phyloP scores from a whole-genome alignment of 2,329 filamentous ascomycete species.

The Diaporthe destruens region DNA sequence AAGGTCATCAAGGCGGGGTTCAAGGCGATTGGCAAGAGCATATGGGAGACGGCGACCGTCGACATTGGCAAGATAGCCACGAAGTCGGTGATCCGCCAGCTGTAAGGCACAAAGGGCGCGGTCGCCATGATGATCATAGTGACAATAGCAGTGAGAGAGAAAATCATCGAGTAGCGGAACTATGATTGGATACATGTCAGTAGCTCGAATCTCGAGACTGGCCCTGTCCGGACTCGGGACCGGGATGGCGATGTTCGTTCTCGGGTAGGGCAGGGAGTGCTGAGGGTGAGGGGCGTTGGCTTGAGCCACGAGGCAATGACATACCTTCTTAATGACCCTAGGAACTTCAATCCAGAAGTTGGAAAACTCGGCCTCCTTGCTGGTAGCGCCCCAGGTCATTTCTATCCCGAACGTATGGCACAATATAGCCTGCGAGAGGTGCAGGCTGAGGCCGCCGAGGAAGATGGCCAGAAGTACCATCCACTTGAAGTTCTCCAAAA shows the following conservation, averaged over 20 bases:
- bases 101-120: slow-evolving; percentile 73
- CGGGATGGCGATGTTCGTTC: background rate
- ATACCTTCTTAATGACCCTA: slow-evolving; percentile 81
- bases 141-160: slow-evolving; percentile 68
- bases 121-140: slow-evolving; percentile 75
- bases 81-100: slow-evolving; percentile 77
- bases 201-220: no score
- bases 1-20: slow-evolving; percentile 87
- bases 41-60: slow-evolving; percentile 76
- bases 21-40: slow-evolving; percentile 78
- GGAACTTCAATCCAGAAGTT: slow-evolving; percentile 89
- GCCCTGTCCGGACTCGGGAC: background rate
- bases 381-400: slow-evolving; percentile 88
- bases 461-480: slow-evolving; percentile 81
- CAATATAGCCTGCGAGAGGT: slow-evolving; percentile 83
- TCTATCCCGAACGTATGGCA: slow-evolving; percentile 88
- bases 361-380: slow-evolving; percentile 84
- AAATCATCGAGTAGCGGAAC: slow-evolving; percentile 80
- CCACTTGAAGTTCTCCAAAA: slow-evolving; percentile 80
- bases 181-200: slow-evolving; percentile 44
- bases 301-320: slow-evolving; percentile 53
- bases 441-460: slow-evolving; percentile 83
- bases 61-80: slow-evolving; percentile 83
- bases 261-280: background rate
- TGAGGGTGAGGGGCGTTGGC: no score